These are phyloP conservation scores for Ceratocystis destructans DNA, from an alignment of 2,329 filamentous ascomycete genomes.

Conservation along the genomic window DNA sequence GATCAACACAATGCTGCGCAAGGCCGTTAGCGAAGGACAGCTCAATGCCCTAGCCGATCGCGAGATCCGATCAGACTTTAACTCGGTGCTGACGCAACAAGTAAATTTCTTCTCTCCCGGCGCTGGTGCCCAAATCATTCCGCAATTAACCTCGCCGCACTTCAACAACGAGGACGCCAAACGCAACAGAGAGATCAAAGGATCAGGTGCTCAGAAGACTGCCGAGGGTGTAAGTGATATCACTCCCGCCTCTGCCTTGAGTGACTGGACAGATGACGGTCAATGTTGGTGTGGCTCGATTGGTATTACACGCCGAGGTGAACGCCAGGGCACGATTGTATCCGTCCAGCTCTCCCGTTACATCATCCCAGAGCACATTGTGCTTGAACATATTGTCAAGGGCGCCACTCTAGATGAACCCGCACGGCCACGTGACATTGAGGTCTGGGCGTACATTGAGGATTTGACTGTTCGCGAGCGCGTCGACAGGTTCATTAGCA, in stretches of 20 bases:
- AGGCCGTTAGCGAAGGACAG: slow-evolving; percentile 33
- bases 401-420: slow-evolving; percentile 47
- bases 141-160: slow-evolving; percentile 44
- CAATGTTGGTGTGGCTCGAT: slow-evolving; percentile 73
- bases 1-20: slow-evolving; percentile 31
- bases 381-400: slow-evolving; percentile 57
- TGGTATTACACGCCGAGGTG: slow-evolving; percentile 27
- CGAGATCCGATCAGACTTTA: slow-evolving; percentile 34
- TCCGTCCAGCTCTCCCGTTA: slow-evolving; percentile 44
- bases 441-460: slow-evolving; percentile 51
- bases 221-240: not conserved
- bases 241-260: slow-evolving; percentile 43
- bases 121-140: slow-evolving; percentile 52
- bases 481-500: slow-evolving; percentile 32
- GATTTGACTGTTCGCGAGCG: slow-evolving; percentile 31
- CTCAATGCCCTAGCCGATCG: slow-evolving; percentile 35
- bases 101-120: slow-evolving; percentile 62
- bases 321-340: slow-evolving; percentile 47
- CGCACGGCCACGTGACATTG: slow-evolving; percentile 52
- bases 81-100: slow-evolving; percentile 34
- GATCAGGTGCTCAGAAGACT: slow-evolving; percentile 13
- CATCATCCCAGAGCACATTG: slow-evolving; percentile 54
- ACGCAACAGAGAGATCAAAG: slow-evolving; percentile 1
- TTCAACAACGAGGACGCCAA: slow-evolving; percentile 26
- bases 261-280: slow-evolving; percentile 59